Evolutionary conservation across 2,329 filamentous ascomycete genomes (phyloP).

Genomic region (Colletotrichum sublineola): DNA sequence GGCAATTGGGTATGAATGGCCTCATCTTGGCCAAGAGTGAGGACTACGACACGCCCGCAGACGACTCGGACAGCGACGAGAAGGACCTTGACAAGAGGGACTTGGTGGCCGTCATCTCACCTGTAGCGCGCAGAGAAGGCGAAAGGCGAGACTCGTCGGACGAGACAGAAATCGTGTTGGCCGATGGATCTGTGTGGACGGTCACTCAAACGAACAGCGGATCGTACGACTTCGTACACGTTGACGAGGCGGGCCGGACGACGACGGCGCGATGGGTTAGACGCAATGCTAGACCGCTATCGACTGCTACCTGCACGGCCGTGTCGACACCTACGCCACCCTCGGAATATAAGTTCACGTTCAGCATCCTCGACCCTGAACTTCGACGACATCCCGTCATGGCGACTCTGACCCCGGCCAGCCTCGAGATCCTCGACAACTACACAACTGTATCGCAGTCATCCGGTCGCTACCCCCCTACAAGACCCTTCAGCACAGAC

Average conservation of each 20-base stretch:
- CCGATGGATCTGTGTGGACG: constrained; percentile 72
- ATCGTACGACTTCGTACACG: constrained; percentile 75
- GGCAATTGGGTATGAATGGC: constrained; percentile 76
- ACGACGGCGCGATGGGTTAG: constrained; percentile 79
- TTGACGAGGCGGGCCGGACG: constrained; percentile 68
- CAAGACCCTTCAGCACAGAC: constrained; percentile 50
- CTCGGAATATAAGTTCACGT: constrained; percentile 74
- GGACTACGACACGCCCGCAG: constrained; percentile 64
- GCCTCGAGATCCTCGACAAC: constrained; percentile 77
- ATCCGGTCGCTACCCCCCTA: constrained; percentile 62
- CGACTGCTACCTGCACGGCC: constrained; percentile 44
- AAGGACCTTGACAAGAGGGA: constrained; percentile 64
- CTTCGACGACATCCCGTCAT: constrained; percentile 80
- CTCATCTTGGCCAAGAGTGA: constrained; percentile 79
- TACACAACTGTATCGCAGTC: constrained; percentile 71
- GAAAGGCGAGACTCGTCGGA: constrained; percentile 63
- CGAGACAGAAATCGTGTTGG: constrained; percentile 75
- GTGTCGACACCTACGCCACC: constrained; percentile 46
- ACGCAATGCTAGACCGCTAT: constrained; percentile 49
- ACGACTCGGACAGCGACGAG: constrained; percentile 64
- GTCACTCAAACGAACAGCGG: constrained; percentile 66
- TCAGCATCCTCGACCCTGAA: constrained; percentile 80
- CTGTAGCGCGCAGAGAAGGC: constrained; percentile 62
- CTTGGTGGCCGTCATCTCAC: constrained; percentile 73
- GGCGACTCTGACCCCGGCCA: constrained; percentile 73